Percentiles rank a stretch among this genome's conserved stretches.
Evolutionary conservation across 306 rosid species (phyloP).

Genomic region (Acmispon strigosus): DNA sequence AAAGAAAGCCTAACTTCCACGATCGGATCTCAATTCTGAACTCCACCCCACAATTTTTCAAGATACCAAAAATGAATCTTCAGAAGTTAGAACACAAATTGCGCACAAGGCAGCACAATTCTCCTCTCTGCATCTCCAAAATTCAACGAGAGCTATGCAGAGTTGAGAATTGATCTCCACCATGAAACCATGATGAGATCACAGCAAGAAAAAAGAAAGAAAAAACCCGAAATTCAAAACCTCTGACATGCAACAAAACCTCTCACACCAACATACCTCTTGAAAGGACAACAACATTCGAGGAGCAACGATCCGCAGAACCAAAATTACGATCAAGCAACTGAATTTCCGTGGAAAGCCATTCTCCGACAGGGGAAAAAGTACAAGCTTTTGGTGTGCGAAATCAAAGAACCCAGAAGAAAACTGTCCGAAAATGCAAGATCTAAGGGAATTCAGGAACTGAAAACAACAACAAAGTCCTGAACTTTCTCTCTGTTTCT

Average conservation of each 20-base stretch:
- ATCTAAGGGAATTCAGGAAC: slow-evolving; percentile 31
- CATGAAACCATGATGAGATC: slow-evolving; percentile 24
- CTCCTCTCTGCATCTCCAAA: slow-evolving; percentile 5
- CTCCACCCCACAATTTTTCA: slow-evolving; percentile 3
- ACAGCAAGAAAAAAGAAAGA: neutral
- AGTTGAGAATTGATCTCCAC: slow-evolving; percentile 7
- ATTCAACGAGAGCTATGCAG: slow-evolving; percentile 22
- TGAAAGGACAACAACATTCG: slow-evolving; percentile 16
- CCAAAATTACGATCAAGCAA: slow-evolving; percentile 27
- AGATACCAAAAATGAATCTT: neutral
- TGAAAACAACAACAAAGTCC: neutral
- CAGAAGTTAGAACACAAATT: slow-evolving; percentile 4
- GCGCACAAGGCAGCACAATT: neutral
- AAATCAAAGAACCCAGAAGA: neutral
- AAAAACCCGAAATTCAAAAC: slow-evolving; percentile 26
- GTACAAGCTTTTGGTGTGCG: neutral
- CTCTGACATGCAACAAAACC: slow-evolving; percentile 15
- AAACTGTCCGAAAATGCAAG: slow-evolving; percentile 25
- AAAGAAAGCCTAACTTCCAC: slow-evolving; percentile 10
- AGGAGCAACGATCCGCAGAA: slow-evolving; percentile 17
- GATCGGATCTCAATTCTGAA: slow-evolving; percentile 31
- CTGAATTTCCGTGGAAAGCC: slow-evolving; percentile 18
- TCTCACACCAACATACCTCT: slow-evolving; percentile 40
- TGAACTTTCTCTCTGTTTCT: slow-evolving; percentile 1
- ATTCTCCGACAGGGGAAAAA: neutral